Evolutionary conservation across 106 monocot genomes (phyloP), one percentile per base, ranked within the genome.

Genomic region (Allium sativum): DNA sequence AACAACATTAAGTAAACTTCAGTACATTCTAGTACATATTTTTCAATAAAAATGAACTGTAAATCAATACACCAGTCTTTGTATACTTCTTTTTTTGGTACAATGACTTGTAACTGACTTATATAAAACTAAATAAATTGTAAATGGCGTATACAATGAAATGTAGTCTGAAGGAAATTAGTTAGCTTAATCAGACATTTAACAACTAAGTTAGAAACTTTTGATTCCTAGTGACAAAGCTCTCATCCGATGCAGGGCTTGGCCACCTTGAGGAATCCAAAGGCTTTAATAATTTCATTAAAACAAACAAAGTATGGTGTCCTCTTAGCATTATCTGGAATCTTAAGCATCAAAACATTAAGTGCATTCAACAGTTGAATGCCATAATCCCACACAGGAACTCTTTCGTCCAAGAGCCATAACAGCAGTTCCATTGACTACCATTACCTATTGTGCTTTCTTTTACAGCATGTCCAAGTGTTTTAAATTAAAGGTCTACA

Each of bases 381-480:
- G 8, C 98, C 98, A 71, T 98, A 91, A 71, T 98, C 98, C 91
- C 92, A 92, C 68, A 78, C 57, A 74, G 87, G 87, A 66, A 98
- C 98, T 54, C 92, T 87, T 80, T 98, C 98, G 70, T 98, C 98
- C 57, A 98, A 81, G 59, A 98, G 98, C 98, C 98, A 98, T 42
- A 98, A 82, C 10, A 98, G 71, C 20, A 98, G 78, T 68, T 98
- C 98, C 4, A 91, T 98, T 6, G 92, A n/a, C n/a, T 92, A 15
- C 92, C 78, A 60, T 68, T 76, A 71, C 92, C 98, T 70, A 98
- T 69, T 10, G 98, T 92, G 52, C 73, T 71, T 72, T 88, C 84
- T 68, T 72, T 91, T 48, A 88, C 98, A 67, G 98, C 78, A 77
- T 87, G 72, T 65, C 82, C 98, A 59, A 98, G 82, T 65, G 74